Evolutionary conservation across 2,329 filamentous ascomycete species (phyloP), one percentile per base, ranked within the genome.

Genomic region (Sporothrix brunneoviolacea): DNA sequence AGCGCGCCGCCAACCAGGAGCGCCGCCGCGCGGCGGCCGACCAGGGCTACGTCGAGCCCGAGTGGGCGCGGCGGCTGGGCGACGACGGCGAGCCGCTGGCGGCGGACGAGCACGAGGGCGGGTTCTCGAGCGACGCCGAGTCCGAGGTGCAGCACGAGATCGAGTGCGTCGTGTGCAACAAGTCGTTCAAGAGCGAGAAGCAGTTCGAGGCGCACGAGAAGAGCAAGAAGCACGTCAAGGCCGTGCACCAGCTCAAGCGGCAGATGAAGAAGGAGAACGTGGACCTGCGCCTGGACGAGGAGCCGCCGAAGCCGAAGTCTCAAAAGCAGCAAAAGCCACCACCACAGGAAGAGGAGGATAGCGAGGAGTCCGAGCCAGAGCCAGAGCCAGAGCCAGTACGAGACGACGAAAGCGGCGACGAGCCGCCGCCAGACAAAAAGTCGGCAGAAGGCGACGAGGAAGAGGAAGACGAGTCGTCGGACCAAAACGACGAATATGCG

Each of bases 181-280:
- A 86, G 57, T 76, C 70, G 0, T 98, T 97, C 69, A 80, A 96
- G 68, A 97, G 91, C 61, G 87, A 95, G 63, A 90, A 89, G 57
- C 91, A 97, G 62, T 90, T 86, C 54, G 83, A 94, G 61, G 84
- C 86, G 3, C 93, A 98, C 61, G 91, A 96, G 69, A 89, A 86
- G 70, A 97, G 91, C 73, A 98, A 95, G 66, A 98, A 97, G 68
- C 93, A 98, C 61, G 68, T 84, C 54, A 97, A 95, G 64, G 85
- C 89, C 3, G 77, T 96, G 7, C 84, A 91, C 58, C 80, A 90
- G 54, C 68, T 98, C 35, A 82, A 82, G 60, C 77, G 80, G 60
- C 84, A 93, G 64, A 95, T 98, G 90, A 80, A 77, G 59, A 82
- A 84, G 59, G 87, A 98, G 61, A 85, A 91, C 60, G 72, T 74